phyloP scores from a whole-genome alignment of 352 stramenopile genomes.

The Phytophthora fragariaefolia region DNA sequence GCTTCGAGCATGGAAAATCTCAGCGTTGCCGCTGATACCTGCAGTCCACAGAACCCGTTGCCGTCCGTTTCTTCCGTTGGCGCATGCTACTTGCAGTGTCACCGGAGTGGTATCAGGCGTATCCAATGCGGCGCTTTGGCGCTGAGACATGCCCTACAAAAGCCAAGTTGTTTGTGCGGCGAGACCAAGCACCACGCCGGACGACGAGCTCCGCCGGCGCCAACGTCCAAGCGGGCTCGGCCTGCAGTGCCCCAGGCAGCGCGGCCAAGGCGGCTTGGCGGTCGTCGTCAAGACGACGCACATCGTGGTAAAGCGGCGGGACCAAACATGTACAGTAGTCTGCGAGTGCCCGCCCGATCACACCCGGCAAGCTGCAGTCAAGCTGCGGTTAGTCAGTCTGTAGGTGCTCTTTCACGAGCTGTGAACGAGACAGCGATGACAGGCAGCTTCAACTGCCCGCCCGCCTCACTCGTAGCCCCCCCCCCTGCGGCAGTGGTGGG shows the following conservation, averaged over 20 bases:
- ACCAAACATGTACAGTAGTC: conserved; percentile 1
- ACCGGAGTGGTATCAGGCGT: conserved; percentile 23
- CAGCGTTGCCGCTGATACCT: too few relatives aligned
- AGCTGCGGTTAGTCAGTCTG: too few relatives aligned
- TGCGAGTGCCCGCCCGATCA: conserved; percentile 11
- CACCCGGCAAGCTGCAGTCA: conserved; percentile 11
- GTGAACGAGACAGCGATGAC: conserved; percentile 16
- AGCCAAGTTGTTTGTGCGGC: background rate
- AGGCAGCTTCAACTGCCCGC: conserved; percentile 23
- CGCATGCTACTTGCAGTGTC: conserved; percentile 27
- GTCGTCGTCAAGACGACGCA: background rate
- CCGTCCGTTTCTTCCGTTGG: conserved; percentile 20
- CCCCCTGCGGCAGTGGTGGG: too few relatives aligned
- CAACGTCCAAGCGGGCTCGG: background rate
- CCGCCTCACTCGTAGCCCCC: conserved; percentile 1
- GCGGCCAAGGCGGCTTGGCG: background rate
- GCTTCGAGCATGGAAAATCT: too few relatives aligned
- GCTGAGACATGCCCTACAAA: conserved; percentile 37
- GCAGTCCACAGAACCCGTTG: background rate
- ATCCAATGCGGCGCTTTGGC: conserved; percentile 28
- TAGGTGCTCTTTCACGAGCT: conserved; percentile 1
- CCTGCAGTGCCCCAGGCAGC: background rate
- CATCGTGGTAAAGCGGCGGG: conserved; percentile 19
- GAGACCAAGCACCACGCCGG: conserved; percentile 11
- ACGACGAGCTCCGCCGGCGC: background rate